These are phyloP conservation scores for Medicago arabica DNA, from an alignment of 306 rosid species.

Conservation along the genomic window DNA sequence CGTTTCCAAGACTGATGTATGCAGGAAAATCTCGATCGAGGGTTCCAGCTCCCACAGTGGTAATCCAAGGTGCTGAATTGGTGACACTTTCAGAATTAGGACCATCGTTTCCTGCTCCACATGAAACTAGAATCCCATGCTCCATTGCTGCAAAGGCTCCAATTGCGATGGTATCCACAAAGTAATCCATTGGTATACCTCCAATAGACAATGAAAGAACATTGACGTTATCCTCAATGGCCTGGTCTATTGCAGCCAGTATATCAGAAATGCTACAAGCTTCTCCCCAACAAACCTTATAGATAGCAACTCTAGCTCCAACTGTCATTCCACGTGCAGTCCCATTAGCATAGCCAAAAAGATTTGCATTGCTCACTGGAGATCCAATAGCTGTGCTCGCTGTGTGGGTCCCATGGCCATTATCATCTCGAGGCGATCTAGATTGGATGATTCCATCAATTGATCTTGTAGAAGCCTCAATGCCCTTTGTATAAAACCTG, in stretches of 20 bases:
- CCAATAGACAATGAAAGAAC: slow-evolving; percentile 80
- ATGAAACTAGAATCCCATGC: slow-evolving; percentile 73
- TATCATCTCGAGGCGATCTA: slow-evolving; percentile 71
- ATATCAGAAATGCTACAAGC: slow-evolving; percentile 66
- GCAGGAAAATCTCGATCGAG: slow-evolving; percentile 89
- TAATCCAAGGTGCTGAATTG: slow-evolving; percentile 87
- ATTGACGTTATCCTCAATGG: slow-evolving; percentile 68
- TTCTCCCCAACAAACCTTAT: slow-evolving; percentile 78
- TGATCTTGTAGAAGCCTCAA: slow-evolving; percentile 49
- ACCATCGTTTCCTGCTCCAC: slow-evolving; percentile 78
- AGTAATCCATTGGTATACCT: slow-evolving; percentile 53
- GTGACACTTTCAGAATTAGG: slow-evolving; percentile 51
- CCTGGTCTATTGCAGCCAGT: slow-evolving; percentile 73
- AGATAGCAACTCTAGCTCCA: slow-evolving; percentile 68
- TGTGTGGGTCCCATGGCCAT: slow-evolving; percentile 94
- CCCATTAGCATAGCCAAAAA: slow-evolving; percentile 69
- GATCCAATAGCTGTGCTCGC: slow-evolving; percentile 79
- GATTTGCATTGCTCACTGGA: slow-evolving; percentile 50
- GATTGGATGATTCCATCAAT: slow-evolving; percentile 51
- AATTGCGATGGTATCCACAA: slow-evolving; percentile 57
- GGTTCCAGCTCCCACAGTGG: slow-evolving; percentile 93
- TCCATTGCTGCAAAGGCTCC: slow-evolving; percentile 85
- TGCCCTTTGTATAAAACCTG: slow-evolving; percentile 60
- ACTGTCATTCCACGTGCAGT: slow-evolving; percentile 87
- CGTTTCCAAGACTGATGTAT: slow-evolving; percentile 64